phyloP scores from a whole-genome alignment of 345 rosid species.

The Kandelia obovata region DNA sequence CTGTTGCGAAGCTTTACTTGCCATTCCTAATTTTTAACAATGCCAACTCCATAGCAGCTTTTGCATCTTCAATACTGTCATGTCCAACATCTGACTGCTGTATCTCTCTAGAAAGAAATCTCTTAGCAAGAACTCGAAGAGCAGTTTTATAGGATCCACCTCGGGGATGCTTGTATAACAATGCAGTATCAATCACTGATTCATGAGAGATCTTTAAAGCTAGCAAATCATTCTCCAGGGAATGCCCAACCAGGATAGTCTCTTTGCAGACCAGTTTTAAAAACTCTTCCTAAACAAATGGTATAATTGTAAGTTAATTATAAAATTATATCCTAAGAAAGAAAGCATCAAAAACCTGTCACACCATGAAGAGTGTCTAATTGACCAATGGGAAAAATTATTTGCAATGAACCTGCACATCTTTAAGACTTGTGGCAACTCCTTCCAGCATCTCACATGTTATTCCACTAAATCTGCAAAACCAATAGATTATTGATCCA shows the following conservation, averaged over 20 bases:
- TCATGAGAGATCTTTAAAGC: conserved; percentile 82
- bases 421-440: conserved; percentile 72
- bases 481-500: conserved; percentile 1
- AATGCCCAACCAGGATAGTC: conserved; percentile 89
- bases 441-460: conserved; percentile 72
- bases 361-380: not conserved
- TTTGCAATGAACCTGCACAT: conserved; percentile 60
- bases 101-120: conserved; percentile 79
- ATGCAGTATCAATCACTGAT: conserved; percentile 87
- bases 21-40: conserved; percentile 78
- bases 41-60: conserved; percentile 86
- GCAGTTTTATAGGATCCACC: conserved; percentile 75
- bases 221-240: conserved; percentile 88
- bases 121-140: conserved; percentile 75
- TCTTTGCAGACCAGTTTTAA: conserved; percentile 73
- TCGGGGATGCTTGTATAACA: conserved; percentile 76
- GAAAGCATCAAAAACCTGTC: conserved; percentile 1
- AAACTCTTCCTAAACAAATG: conserved; percentile 67
- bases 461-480: conserved; percentile 86
- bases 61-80: conserved; percentile 91
- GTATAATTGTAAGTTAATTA: conserved; percentile 27
- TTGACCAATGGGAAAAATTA: not conserved
- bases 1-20: conserved; percentile 26
- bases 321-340: conserved; percentile 7
- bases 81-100: conserved; percentile 76